These are phyloP conservation scores for Magnusiomyces starmeri DNA, from an alignment of 1,139 yeast species.

Conservation along the genomic window DNA sequence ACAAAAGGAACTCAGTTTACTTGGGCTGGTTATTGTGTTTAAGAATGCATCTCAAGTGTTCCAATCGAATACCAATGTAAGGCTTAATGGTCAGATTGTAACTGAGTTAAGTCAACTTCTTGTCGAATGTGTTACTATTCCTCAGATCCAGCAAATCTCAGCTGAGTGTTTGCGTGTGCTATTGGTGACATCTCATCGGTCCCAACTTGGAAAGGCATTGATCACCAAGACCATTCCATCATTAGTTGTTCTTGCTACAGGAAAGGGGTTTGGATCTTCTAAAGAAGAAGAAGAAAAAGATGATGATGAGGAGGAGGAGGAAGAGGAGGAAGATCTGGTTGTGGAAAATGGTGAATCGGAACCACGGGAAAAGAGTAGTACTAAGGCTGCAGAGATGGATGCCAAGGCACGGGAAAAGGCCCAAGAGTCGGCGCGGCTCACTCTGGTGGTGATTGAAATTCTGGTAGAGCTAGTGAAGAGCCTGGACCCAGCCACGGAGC, in stretches of 20 bases:
- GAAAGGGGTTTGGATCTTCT: constrained; percentile 14
- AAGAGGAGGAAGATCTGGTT: constrained; percentile 9
- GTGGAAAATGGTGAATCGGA: constrained; percentile 5
- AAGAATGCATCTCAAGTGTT: constrained; percentile 45
- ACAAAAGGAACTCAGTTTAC: constrained; percentile 40
- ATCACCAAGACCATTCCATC: constrained; percentile 38
- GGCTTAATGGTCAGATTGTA: constrained; percentile 24
- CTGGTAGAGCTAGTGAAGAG: constrained; percentile 43
- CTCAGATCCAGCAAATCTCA: constrained; percentile 40
- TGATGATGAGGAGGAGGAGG: constrained; percentile 19
- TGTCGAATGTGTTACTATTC: constrained; percentile 31
- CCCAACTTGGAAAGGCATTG: constrained; percentile 26
- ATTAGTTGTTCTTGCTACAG: constrained; percentile 29
- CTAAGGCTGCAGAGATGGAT: background rate
- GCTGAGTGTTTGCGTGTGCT: constrained; percentile 54
- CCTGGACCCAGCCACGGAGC: constrained; percentile 22
- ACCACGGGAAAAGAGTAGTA: constrained; percentile 5
- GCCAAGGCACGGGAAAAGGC: background rate
- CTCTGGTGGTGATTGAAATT: constrained; percentile 47
- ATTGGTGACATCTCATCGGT: constrained; percentile 38
- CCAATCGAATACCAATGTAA: constrained; percentile 38
- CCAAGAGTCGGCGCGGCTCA: constrained; percentile 1
- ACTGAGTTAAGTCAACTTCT: constrained; percentile 37
- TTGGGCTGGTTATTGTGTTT: constrained; percentile 54
- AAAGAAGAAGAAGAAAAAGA: constrained; percentile 5